Evolutionary conservation across 768 basidiomycete species (phyloP).

Genomic region (Agrocybe praecox): DNA sequence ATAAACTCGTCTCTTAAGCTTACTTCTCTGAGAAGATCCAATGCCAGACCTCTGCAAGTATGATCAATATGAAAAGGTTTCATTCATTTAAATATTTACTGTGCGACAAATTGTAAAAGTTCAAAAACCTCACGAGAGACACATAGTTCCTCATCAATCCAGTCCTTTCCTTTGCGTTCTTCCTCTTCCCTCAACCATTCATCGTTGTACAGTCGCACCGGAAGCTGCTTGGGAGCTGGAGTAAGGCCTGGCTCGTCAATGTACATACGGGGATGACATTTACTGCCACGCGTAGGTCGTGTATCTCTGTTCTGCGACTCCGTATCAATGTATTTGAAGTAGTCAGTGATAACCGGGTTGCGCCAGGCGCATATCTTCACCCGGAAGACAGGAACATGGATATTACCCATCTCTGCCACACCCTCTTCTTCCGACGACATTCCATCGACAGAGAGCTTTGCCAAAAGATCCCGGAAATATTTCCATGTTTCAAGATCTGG

Average conservation of each 20-base stretch:
- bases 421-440: constrained; percentile 3
- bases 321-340: background rate
- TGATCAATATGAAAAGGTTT: too few relatives aligned
- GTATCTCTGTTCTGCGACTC: background rate
- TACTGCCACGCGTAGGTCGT: background rate
- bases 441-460: background rate
- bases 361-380: background rate
- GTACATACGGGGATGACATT: background rate
- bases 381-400: constrained; percentile 1
- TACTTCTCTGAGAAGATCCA: too few relatives aligned
- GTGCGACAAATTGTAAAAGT: background rate
- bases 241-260: background rate
- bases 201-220: background rate
- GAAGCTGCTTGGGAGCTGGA: background rate
- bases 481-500: background rate
- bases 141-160: background rate
- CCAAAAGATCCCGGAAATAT: background rate
- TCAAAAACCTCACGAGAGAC: background rate
- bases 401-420: background rate
- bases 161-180: background rate
- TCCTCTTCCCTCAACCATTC: background rate
- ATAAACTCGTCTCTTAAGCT: too few relatives aligned
- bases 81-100: background rate
- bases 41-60: too few relatives aligned
- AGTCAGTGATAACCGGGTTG: background rate